Evolutionary conservation across 352 stramenopile species (phyloP).

Genomic region (Phytophthora foliorum): DNA sequence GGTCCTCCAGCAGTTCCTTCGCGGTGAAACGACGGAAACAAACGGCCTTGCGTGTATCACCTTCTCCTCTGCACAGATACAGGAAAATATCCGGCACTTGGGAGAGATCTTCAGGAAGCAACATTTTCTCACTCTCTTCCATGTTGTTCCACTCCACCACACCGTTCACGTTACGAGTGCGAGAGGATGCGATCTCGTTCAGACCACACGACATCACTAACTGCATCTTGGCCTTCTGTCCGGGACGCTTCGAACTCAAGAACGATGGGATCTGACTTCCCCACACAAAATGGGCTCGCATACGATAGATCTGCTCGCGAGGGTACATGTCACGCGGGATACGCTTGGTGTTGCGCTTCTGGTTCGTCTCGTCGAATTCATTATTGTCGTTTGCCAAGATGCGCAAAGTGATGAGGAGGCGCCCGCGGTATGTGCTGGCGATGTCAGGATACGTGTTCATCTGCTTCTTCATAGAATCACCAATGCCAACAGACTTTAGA

Average conservation of each 20-base stretch:
- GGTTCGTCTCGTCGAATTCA: constrained; percentile 83
- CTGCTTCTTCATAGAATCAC: constrained; percentile 74
- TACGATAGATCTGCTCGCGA: constrained; percentile 66
- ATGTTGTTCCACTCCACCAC: constrained; percentile 89
- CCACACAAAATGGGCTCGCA: constrained; percentile 80
- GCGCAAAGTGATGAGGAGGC: constrained; percentile 79
- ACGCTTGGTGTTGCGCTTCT: constrained; percentile 86
- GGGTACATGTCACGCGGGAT: constrained; percentile 72
- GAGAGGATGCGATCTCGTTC: constrained; percentile 67
- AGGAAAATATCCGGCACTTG: constrained; percentile 92
- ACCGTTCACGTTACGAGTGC: constrained; percentile 78
- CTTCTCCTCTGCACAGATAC: constrained; percentile 83
- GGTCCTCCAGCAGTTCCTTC: constrained; percentile 72
- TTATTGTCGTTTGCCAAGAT: constrained; percentile 78
- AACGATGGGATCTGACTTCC: constrained; percentile 83
- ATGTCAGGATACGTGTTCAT: constrained; percentile 91
- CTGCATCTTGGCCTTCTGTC: constrained; percentile 84
- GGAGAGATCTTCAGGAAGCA: constrained; percentile 70
- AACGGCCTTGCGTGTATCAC: constrained; percentile 66
- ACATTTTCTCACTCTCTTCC: constrained; percentile 79
- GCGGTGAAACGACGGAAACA: constrained; percentile 87
- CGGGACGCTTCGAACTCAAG: constrained; percentile 72
- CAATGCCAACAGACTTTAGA: constrained; percentile 64
- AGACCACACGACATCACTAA: constrained; percentile 74
- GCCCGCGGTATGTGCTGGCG: constrained; percentile 85